These are phyloP conservation scores for Lachancea nothofagi DNA, from an alignment of 805 yeast genomes.

Conservation along the genomic window DNA sequence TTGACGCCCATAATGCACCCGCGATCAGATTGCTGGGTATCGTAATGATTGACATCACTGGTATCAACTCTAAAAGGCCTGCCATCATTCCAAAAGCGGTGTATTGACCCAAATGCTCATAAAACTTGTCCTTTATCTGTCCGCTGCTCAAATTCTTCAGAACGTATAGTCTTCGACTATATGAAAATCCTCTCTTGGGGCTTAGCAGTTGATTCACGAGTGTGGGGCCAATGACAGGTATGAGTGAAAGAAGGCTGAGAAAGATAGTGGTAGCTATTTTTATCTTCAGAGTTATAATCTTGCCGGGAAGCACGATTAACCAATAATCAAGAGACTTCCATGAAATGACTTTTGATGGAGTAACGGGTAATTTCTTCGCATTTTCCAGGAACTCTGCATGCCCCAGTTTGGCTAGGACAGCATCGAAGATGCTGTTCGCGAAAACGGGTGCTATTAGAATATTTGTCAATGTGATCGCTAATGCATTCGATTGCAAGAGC, in stretches of 20 bases:
- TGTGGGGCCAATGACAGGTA: constrained; percentile 34
- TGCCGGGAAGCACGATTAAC: constrained; percentile 17
- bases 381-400: constrained; percentile 7
- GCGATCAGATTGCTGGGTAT: constrained; percentile 55
- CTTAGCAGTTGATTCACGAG: constrained; percentile 25
- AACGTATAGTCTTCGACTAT: constrained; percentile 25
- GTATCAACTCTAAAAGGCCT: constrained; percentile 26
- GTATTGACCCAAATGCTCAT: constrained; percentile 26
- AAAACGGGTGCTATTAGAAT: constrained; percentile 23
- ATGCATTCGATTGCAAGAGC: constrained; percentile 26
- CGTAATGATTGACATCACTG: constrained; percentile 43
- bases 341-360: constrained; percentile 7
- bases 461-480: constrained; percentile 23
- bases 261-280: constrained; percentile 10
- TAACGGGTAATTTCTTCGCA: constrained; percentile 7
- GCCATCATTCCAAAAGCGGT: constrained; percentile 30
- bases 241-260: constrained; percentile 21
- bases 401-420: constrained; percentile 11
- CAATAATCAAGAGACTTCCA: constrained; percentile 15
- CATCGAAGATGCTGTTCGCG: constrained; percentile 22
- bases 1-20: constrained; percentile 59
- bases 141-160: constrained; percentile 11
- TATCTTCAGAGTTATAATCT: constrained; percentile 9
- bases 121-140: constrained; percentile 22
- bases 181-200: constrained; percentile 25